Evolutionary conservation across 768 basidiomycete genomes (phyloP).

Genomic region (Cytidiella melzeri): DNA sequence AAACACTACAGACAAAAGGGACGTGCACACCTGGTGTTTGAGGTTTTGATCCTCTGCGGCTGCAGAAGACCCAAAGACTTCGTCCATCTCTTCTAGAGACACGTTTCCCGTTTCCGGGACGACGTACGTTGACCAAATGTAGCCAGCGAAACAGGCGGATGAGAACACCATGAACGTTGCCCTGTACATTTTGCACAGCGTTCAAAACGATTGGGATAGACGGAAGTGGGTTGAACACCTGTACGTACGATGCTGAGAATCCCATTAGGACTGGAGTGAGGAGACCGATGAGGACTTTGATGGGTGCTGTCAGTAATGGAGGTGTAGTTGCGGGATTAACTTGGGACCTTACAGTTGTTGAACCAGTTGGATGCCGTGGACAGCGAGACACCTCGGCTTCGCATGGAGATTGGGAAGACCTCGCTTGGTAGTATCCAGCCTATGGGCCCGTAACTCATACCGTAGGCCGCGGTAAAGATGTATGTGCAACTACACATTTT

Average conservation of each 20-base stretch:
- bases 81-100: slow-evolving; percentile 72
- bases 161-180: slow-evolving; percentile 67
- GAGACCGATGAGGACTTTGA: slow-evolving; percentile 66
- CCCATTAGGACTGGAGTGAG: slow-evolving; percentile 64
- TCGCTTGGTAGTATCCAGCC: slow-evolving; percentile 83
- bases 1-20: too few species aligned
- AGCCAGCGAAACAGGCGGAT: slow-evolving; percentile 55
- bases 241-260: slow-evolving; percentile 47
- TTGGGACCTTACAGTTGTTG: slow-evolving; percentile 53
- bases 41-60: slow-evolving; percentile 46
- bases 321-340: neutral
- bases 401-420: slow-evolving; percentile 72
- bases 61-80: slow-evolving; percentile 53
- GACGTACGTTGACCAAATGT: slow-evolving; percentile 61
- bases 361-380: slow-evolving; percentile 84
- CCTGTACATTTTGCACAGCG: slow-evolving; percentile 27
- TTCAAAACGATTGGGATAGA: neutral
- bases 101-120: slow-evolving; percentile 78
- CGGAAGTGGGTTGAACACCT: too few species aligned
- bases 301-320: neutral
- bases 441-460: slow-evolving; percentile 71
- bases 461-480: slow-evolving; percentile 71
- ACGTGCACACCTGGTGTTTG: slow-evolving; percentile 42
- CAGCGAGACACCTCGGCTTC: slow-evolving; percentile 77
- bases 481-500: slow-evolving; percentile 46